A percentile compares a stretch with the other conserved stretches of the same genome.
phyloP scores from a whole-genome alignment of 2,329 filamentous ascomycete genomes.

The Colletotrichum chlorophyti region DNA sequence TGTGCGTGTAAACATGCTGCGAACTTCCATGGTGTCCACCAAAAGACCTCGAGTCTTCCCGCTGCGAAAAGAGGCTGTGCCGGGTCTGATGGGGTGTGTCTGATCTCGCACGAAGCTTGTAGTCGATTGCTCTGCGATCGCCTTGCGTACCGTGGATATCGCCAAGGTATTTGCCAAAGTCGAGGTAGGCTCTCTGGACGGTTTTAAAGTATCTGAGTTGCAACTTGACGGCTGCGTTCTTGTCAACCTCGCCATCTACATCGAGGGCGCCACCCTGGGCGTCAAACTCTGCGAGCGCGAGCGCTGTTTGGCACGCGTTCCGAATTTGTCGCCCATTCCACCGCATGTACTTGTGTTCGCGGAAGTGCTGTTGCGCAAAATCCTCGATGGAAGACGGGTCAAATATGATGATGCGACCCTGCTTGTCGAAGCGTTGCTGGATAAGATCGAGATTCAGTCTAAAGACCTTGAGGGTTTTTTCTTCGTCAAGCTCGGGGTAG shows the following conservation, averaged over 20 bases:
- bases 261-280: neutral
- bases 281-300: slow-evolving; percentile 41
- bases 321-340: slow-evolving; percentile 53
- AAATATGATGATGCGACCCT: slow-evolving; percentile 36
- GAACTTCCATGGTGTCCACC: neutral
- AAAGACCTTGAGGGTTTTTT: slow-evolving; percentile 49
- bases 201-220: too few relatives aligned
- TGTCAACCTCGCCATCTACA: too few relatives aligned
- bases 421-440: slow-evolving; percentile 39
- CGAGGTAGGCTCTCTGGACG: neutral
- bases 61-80: neutral
- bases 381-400: slow-evolving; percentile 42
- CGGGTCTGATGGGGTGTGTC: neutral
- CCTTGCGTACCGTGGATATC: neutral
- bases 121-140: neutral
- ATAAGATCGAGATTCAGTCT: slow-evolving; percentile 41
- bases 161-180: neutral
- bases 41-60: neutral
- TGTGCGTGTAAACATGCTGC: neutral
- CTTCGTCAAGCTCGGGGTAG: slow-evolving; percentile 44
- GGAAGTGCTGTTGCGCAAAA: slow-evolving; percentile 27
- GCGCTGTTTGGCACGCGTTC: slow-evolving; percentile 51
- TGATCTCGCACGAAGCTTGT: neutral
- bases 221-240: too few relatives aligned
- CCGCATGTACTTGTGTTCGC: neutral